These are phyloP conservation scores for Gynandropsis gynandra DNA, from an alignment of 345 rosid genomes.

Conservation along the genomic window DNA sequence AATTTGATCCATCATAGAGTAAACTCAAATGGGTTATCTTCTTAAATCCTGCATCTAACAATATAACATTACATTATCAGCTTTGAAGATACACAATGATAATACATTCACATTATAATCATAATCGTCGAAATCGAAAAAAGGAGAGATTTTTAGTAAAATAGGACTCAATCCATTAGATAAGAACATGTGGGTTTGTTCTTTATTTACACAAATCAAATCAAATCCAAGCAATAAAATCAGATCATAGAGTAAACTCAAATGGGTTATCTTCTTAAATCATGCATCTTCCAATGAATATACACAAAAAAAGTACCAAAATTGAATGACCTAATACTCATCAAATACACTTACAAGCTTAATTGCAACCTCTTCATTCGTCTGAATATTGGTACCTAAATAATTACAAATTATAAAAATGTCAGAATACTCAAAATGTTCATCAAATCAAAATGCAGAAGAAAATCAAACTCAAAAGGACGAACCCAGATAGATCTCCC, in stretches of 20 bases:
- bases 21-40: too few species aligned
- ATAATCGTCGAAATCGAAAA: background rate
- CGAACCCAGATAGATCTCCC: conserved; percentile 56
- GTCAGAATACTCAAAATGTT: conserved; percentile 3
- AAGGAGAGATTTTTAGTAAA: background rate
- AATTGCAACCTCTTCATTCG: conserved; percentile 87
- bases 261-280: too few species aligned
- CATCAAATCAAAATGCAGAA: background rate
- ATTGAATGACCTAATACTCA: background rate
- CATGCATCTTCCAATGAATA: too few species aligned
- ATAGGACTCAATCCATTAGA: background rate
- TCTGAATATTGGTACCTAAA: conserved; percentile 74
- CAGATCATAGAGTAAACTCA: too few species aligned
- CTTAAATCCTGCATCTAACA: too few species aligned
- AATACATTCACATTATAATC: background rate
- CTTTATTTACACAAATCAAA: background rate
- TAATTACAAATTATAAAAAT: conserved; percentile 12
- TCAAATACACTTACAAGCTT: conserved; percentile 66
- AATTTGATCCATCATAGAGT: too few species aligned
- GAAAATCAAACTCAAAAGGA: background rate
- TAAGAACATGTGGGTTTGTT: too few species aligned
- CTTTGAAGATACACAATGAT: background rate
- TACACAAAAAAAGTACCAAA: background rate
- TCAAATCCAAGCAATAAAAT: too few species aligned
- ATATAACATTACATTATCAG: background rate